Evolutionary conservation across 1,139 yeast species (phyloP).

Genomic region (Nadsonia commutata): DNA sequence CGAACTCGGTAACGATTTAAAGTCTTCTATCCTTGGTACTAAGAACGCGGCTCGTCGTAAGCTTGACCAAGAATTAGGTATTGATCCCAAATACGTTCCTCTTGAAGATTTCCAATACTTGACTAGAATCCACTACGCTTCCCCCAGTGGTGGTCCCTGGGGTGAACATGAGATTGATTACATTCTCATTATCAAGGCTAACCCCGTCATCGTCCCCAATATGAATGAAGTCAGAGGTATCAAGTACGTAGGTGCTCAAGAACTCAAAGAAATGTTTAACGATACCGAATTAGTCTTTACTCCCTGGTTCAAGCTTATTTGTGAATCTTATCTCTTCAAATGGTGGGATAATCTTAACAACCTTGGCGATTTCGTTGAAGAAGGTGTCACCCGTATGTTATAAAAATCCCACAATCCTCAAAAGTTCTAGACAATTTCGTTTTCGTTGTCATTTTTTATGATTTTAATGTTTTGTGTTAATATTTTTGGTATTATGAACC

Average conservation of each 20-base stretch:
- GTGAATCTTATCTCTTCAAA: conserved; percentile 74
- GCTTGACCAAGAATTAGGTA: conserved; percentile 85
- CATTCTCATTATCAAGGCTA: conserved; percentile 61
- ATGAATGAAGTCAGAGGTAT: conserved; percentile 64
- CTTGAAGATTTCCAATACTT: conserved; percentile 58
- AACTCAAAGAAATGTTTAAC: conserved; percentile 61
- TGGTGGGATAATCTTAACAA: conserved; percentile 82
- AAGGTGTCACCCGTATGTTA: conserved; percentile 16
- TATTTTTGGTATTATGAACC: conserved; percentile 1
- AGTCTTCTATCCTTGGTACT: conserved; percentile 58
- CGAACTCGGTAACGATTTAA: conserved; percentile 57
- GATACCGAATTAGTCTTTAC: conserved; percentile 57
- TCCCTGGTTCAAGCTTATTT: conserved; percentile 95
- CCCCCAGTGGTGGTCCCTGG: conserved; percentile 78
- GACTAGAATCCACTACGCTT: conserved; percentile 89
- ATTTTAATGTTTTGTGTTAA: conserved; percentile 1
- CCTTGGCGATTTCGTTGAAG: conserved; percentile 29
- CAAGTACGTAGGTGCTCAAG: conserved; percentile 54
- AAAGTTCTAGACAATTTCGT: neutral
- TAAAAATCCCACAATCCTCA: conserved; percentile 4
- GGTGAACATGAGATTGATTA: conserved; percentile 98
- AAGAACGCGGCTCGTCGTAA: conserved; percentile 85
- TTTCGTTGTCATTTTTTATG: neutral
- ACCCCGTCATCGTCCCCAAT: conserved; percentile 44
- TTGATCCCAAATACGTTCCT: conserved; percentile 35